Percentiles rank a stretch among this genome's conserved stretches.
Conservation (phyloP, 179 eudicot genomes). For the Silene coronaria region DNA sequence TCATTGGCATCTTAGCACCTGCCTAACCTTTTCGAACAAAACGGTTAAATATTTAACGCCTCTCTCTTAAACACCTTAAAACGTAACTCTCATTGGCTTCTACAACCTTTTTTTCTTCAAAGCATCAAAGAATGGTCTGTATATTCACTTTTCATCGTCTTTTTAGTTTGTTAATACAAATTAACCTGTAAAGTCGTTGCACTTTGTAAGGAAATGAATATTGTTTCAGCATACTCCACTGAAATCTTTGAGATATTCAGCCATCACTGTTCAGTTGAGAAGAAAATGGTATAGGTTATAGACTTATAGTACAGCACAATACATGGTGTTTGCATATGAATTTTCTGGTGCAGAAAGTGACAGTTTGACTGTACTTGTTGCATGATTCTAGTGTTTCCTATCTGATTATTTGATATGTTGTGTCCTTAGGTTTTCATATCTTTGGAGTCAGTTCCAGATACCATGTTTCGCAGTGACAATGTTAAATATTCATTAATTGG, state of each 20-base stretch:
- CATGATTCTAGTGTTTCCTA: conserved; percentile 1
- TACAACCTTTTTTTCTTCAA: neutral
- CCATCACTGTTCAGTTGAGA: neutral
- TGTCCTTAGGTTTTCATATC: conserved; percentile 58
- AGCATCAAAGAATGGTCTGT: neutral
- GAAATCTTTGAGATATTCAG: neutral
- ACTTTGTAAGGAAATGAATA: neutral
- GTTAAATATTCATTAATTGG: conserved; percentile 84
- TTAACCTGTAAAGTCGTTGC: neutral
- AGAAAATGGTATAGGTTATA: neutral
- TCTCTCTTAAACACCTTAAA: neutral
- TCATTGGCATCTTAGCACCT: neutral
- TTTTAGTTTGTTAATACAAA: neutral
- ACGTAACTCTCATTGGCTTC: neutral
- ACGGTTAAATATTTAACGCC: neutral
- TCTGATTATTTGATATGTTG: conserved; percentile 15
- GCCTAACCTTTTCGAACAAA: neutral
- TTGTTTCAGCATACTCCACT: neutral
- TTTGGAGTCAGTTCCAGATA: conserved; percentile 73
- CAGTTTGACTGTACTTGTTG: neutral
- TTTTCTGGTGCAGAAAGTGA: neutral
- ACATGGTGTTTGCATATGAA: neutral
- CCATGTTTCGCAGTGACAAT: conserved; percentile 69
- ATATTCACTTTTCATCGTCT: neutral
- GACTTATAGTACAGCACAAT: neutral